Base-by-base conservation (phyloP, 345 rosid species). In the Gossypium longicalyx region DNA sequence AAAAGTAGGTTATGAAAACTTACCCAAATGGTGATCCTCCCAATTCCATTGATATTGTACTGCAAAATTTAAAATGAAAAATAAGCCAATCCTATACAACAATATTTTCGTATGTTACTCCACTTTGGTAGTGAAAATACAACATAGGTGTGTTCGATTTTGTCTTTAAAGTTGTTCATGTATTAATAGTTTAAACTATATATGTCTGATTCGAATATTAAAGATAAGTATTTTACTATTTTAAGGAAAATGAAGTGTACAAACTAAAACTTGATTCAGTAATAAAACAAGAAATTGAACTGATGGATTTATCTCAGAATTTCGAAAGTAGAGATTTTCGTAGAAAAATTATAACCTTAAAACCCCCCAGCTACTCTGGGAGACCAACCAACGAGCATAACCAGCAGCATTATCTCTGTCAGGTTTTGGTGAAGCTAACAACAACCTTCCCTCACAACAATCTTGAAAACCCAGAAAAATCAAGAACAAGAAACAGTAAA, bases 301-400 rank as follows among this genome's bases (percentile, higher is more conserved):
- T 34, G 41, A 34, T 34, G 41, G 41, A 34, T 34, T 34, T 34
- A 34, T 34, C 7, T 34, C 41, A 34, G 41, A 7, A 34, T 34
- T 34, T 34, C 7, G 41, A 34, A 34, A 5, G n/a, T 4, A 34
- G 4, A 4, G 41, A 34, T 34, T 34, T 34, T 34, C 41, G 41
- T 34, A 34, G 41, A 34, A 34, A 34, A 5, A 34, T 34, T 34
- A 34, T 34, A 4, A 70, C 73, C 52, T 70, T 70, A 70, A 52
- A 52, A 70, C n/a, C 15, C 61, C 73, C 73, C 73, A 69, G 17
- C 60, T 25, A 69, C 51, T 51, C 73, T 67, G 71, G 10, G 71
- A 67, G 7, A 67, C 71, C 71, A 67, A 67, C 71, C 71, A 67
- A 67, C 71, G 73, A 29, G 73, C 60, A 52, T 70, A 70, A 10